These are phyloP conservation scores for Juglanconis oblonga DNA, from an alignment of 2,329 filamentous ascomycete genomes.

Conservation along the genomic window DNA sequence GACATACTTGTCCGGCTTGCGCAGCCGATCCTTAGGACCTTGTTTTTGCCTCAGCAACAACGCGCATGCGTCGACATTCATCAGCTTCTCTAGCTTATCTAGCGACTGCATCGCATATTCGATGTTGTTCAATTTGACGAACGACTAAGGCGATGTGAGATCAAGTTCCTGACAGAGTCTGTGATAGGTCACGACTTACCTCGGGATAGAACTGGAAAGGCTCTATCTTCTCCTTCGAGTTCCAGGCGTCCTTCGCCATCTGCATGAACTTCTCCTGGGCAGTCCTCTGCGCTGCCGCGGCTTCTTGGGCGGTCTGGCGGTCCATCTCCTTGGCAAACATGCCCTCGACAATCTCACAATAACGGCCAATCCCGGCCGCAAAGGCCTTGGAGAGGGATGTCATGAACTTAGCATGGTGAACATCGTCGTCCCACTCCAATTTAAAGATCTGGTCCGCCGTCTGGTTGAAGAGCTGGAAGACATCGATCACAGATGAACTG, in stretches of 20 bases:
- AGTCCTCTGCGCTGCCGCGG: constrained; percentile 72
- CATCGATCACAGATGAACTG: constrained; percentile 88
- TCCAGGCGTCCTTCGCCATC: constrained; percentile 90
- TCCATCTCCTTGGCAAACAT: constrained; percentile 92
- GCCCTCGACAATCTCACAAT: constrained; percentile 87
- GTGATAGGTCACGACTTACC: constrained; percentile 47
- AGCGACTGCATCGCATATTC: constrained; percentile 91
- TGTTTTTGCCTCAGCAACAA: constrained; percentile 73
- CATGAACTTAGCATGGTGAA: constrained; percentile 97
- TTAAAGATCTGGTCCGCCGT: constrained; percentile 82
- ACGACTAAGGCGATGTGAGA: constrained; percentile 59
- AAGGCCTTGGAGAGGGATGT: constrained; percentile 85
- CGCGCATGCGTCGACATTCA: constrained; percentile 90
- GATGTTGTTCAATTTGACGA: constrained; percentile 97
- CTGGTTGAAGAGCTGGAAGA: constrained; percentile 92
- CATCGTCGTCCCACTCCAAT: constrained; percentile 88
- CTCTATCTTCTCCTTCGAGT: constrained; percentile 86
- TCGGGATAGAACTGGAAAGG: constrained; percentile 96
- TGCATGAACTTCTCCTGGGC: constrained; percentile 92
- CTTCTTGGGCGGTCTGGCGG: constrained; percentile 80
- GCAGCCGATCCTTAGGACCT: constrained; percentile 60
- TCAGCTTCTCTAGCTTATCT: constrained; percentile 82
- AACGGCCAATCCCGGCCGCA: constrained; percentile 76
- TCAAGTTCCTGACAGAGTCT: constrained; percentile 4
- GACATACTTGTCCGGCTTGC: constrained; percentile 81